Evolutionary conservation across 495 filamentous ascomycete genomes (phyloP).

Genomic region (Letharia columbiana): DNA sequence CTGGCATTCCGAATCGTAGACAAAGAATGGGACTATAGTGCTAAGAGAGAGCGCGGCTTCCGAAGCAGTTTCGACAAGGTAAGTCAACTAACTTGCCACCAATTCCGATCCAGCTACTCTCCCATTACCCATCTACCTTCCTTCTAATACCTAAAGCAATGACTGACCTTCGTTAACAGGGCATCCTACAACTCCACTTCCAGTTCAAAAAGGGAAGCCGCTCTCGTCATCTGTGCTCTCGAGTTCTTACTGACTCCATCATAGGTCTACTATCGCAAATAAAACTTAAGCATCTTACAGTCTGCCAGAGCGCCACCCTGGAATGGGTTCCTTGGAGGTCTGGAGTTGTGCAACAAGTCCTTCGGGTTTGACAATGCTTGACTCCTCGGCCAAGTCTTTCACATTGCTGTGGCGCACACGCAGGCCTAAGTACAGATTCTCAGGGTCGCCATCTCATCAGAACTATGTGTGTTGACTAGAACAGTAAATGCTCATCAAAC

Average conservation of each 20-base stretch:
- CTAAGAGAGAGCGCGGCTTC: slow-evolving; percentile 90
- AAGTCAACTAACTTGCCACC: slow-evolving; percentile 28
- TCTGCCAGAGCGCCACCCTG: not conserved
- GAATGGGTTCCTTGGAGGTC: not conserved
- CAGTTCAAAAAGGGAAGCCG: slow-evolving; percentile 76
- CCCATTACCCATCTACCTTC: no score
- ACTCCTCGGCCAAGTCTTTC: not conserved
- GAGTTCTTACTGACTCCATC: slow-evolving; percentile 32
- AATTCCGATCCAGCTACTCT: not conserved
- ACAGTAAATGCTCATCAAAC: not conserved
- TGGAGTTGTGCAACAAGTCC: not conserved
- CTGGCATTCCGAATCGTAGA: slow-evolving; percentile 97
- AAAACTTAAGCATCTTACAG: slow-evolving; percentile 13
- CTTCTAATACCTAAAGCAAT: not conserved
- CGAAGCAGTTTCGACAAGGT: slow-evolving; percentile 97
- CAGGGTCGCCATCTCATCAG: not conserved
- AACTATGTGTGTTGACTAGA: not conserved
- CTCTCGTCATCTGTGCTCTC: not conserved
- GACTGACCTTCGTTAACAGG: slow-evolving; percentile 39
- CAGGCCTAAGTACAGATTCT: not conserved
- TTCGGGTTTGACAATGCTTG: not conserved
- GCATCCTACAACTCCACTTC: slow-evolving; percentile 94
- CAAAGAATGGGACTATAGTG: slow-evolving; percentile 98
- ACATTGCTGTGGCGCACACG: not conserved
- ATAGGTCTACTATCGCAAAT: slow-evolving; percentile 63